Evolutionary conservation across 2,329 filamentous ascomycete species (phyloP).

Genomic region (Pyricularia grisea): DNA sequence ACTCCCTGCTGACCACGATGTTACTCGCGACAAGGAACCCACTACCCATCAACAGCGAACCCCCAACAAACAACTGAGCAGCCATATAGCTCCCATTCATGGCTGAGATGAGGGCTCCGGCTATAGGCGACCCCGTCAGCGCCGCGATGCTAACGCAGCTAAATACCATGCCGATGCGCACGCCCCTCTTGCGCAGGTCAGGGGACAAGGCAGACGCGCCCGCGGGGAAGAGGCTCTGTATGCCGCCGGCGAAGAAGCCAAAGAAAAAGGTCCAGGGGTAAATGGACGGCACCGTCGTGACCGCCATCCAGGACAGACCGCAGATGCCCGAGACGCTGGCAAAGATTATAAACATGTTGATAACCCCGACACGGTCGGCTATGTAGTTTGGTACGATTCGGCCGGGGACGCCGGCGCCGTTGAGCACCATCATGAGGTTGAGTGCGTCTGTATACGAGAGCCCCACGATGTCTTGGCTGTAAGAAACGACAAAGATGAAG

Average conservation of each 20-base stretch:
- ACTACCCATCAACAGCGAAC: slow-evolving; percentile 29
- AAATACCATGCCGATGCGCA: slow-evolving; percentile 50
- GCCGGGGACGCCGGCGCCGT: slow-evolving; percentile 49
- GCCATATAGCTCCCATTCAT: slow-evolving; percentile 31
- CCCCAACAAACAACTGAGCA: slow-evolving; percentile 39
- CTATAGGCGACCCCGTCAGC: slow-evolving; percentile 42
- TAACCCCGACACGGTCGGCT: slow-evolving; percentile 46
- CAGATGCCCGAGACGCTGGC: slow-evolving; percentile 29
- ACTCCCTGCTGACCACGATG: slow-evolving; percentile 25
- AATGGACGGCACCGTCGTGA: slow-evolving; percentile 37
- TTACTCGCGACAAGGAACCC: slow-evolving; percentile 28
- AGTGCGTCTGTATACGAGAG: slow-evolving; percentile 41
- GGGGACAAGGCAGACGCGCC: slow-evolving; percentile 44
- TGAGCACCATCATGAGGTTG: slow-evolving; percentile 55
- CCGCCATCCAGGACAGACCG: slow-evolving; percentile 49
- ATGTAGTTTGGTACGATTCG: slow-evolving; percentile 48
- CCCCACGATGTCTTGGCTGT: slow-evolving; percentile 30
- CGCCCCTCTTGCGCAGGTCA: slow-evolving; percentile 41
- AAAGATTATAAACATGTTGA: slow-evolving; percentile 51
- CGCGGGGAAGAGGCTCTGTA: slow-evolving; percentile 59
- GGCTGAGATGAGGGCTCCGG: slow-evolving; percentile 36
- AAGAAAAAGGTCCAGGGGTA: slow-evolving; percentile 56
- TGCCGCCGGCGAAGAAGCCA: slow-evolving; percentile 52
- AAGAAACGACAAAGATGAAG: slow-evolving; percentile 49
- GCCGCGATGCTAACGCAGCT: slow-evolving; percentile 43